Base-by-base conservation (phyloP, 2,329 filamentous ascomycete genomes). In the Penicillium sp. region DNA sequence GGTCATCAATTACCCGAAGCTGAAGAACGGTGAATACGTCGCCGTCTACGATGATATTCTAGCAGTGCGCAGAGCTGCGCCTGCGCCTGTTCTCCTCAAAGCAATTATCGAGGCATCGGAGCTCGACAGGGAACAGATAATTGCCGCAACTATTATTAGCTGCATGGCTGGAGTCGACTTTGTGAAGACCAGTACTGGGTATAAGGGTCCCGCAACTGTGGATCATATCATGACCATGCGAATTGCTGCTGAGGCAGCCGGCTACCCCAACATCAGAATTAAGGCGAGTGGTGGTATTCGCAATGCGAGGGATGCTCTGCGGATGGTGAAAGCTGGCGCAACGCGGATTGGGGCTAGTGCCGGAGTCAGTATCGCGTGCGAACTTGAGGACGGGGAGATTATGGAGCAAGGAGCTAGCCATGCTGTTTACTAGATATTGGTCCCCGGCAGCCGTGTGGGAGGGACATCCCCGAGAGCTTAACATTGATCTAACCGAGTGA, bases 151-250 rank as follows among this genome's bases (percentile, higher is more conserved):
- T 19, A 78, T 83, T 24, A 76, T 88, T 44, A 81, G 83, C 2
- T 81, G 80, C 17, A 77, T 81, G 37, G 85, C 85, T 2, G 80
- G 80, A 4, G 83, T 84, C 53, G 84, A 88, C 66, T 88, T 82
- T 64, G 82, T 88, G 63, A 88, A 88, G 76, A 88, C 86, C 0
- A 83, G 81, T 33, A 88, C 86, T 1, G 86, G 86, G 1, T 87
- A 87, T 72, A 81, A 82, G 54, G 86, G 85, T 0, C 76, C 78
- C 9, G 86, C 86, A 0, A 82, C 71, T 38, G 75, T 81, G 17
- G 80, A 84, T 56, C 76, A 85, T 67, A 84, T 88, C 26, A 74
- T 78, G 53, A 70, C 86, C 30, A 88, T 88, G 86, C 78, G 80
- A 13, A 78, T 79, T 10, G 80, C 79, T 3, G 81, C 81, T 12